Base-by-base conservation (phyloP, 2,329 filamentous ascomycete genomes). In the Berkeleyomyces basicola region DNA sequence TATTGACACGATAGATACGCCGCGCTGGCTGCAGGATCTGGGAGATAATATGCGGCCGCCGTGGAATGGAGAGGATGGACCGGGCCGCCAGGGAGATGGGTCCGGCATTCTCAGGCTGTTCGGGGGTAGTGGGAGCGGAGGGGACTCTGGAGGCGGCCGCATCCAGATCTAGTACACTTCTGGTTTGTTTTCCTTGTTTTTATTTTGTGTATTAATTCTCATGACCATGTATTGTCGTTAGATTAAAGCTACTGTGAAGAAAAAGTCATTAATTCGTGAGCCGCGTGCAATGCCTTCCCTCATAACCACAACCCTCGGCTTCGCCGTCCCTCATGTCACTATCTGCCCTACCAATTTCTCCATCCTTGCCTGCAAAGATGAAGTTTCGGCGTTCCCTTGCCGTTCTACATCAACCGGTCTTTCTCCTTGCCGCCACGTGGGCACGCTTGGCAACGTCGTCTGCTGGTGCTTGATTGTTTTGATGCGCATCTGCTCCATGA, bases 11-110 rank as follows among this genome's bases (percentile, higher is more conserved):
- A 80, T 90, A 1, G 86, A 90, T 61, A 80, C 85, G 39, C 92
- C 93, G 0, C 84, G 84, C 66, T 97, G 91, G 90, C 76, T 96
- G 66, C 81, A 84, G 68, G 86, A 88, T 36, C 77, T 89, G 37
- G 81, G 83, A 1, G 78, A 82, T 64, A 64, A 58, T 43, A 55
- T 61, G 9, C 62, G 60, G 23, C 90, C 89, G 4, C 86, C 84
- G 68, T 95, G 90, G 90, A 87, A 93, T 82, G 81, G n/a, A 10
- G 79, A 82, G 61, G 78, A 78, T 9, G 75, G 74, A 14, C 71
- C 68, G 14, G 69, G 69, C 2, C 69, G 70, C 4, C 69, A 70
- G 40, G 68, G 69, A 51, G 69, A 64, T 69, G 67, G 33, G 67
- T 5, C 73, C 5, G 77, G 81, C 66, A 75, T 84, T 59, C 75